phyloP scores from a whole-genome alignment of 768 basidiomycete species.

The Suillus cothurnatus region DNA sequence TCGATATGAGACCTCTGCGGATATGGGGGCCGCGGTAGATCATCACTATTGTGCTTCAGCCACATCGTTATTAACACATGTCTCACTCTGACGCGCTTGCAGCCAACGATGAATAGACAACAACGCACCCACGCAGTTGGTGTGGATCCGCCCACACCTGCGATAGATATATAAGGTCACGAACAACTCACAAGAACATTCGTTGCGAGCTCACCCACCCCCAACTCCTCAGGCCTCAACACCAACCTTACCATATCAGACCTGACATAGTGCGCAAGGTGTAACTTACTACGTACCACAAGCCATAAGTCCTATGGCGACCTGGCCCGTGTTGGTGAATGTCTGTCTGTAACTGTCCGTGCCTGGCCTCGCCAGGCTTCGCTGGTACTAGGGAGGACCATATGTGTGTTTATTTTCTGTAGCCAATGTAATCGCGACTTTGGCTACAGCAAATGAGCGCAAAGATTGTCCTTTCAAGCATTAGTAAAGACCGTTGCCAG shows the following conservation, averaged over 20 bases:
- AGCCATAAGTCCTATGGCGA: neutral
- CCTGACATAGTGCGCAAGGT: neutral
- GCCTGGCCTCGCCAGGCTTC: no score
- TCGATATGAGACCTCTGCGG: neutral
- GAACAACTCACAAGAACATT: neutral
- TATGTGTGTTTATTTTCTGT: no score
- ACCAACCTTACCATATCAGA: neutral
- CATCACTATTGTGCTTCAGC: neutral
- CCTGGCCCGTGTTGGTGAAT: neutral
- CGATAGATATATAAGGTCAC: neutral
- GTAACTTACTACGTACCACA: neutral
- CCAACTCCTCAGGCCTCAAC: neutral
- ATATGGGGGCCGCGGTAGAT: neutral
- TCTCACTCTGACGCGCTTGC: neutral
- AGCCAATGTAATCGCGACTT: no score
- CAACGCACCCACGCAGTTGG: neutral
- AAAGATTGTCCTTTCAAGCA: neutral
- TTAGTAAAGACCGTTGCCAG: no score
- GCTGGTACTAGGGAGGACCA: no score
- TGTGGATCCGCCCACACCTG: neutral
- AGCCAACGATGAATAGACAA: neutral
- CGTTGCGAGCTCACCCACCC: neutral
- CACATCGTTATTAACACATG: neutral
- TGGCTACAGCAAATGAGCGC: neutral
- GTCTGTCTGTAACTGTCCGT: no score